Evolutionary conservation across 257 asterid species (phyloP).

Genomic region (Nicotiana undulata): DNA sequence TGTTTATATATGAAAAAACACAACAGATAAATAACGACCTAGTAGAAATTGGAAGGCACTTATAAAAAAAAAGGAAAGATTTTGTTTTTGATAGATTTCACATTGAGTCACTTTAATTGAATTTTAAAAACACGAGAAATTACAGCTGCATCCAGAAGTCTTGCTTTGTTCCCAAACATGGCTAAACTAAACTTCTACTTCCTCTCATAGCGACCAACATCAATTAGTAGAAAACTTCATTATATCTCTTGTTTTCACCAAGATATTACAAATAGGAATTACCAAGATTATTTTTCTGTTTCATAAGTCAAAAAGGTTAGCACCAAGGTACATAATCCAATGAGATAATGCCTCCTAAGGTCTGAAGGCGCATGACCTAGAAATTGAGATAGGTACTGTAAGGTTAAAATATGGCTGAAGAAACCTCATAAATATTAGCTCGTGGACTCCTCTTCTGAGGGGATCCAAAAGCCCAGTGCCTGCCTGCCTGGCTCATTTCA

Average conservation of each 20-base stretch:
- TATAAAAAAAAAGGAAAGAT: neutral
- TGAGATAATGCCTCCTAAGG: neutral
- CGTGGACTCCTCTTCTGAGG: neutral
- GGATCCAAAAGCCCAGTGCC: neutral
- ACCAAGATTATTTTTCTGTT: neutral
- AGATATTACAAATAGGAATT: neutral
- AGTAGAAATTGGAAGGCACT: neutral
- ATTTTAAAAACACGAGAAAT: neutral
- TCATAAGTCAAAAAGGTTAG: neutral
- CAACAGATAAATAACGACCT: neutral
- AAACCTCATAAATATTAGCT: neutral
- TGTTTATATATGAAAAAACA: slow-evolving; percentile 22
- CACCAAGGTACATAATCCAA: neutral
- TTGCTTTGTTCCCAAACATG: neutral
- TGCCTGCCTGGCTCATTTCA: neutral
- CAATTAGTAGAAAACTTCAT: neutral
- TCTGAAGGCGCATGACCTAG: neutral
- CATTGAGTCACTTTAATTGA: neutral
- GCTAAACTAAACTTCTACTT: neutral
- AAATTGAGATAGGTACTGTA: neutral
- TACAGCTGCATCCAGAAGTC: neutral
- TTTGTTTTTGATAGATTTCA: neutral
- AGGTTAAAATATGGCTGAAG: neutral
- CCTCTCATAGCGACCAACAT: neutral
- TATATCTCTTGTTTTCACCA: neutral